A percentile compares a stretch with the other conserved stretches of the same genome.
These are phyloP conservation scores for Eleusine coracana DNA, from an alignment of 176 grass and related monocot genomes.

Conservation along the genomic window DNA sequence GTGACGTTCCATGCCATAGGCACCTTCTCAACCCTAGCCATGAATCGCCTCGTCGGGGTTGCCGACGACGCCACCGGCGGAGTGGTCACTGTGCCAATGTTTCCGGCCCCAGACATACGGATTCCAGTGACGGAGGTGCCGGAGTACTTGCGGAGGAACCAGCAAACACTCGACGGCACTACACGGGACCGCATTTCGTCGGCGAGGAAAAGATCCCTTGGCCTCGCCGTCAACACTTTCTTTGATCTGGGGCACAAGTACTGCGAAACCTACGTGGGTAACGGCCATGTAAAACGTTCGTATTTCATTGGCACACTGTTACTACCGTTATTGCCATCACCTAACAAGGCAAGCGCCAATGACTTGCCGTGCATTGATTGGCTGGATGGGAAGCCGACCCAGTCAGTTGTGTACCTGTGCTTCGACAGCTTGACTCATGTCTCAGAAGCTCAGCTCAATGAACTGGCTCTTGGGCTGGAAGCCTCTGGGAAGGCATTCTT, in stretches of 20 bases:
- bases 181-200: not conserved
- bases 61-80: too few relatives aligned
- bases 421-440: constrained; percentile 39
- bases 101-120: not conserved
- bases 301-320: constrained; percentile 44
- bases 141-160: not conserved
- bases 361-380: constrained; percentile 22
- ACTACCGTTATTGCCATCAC: not conserved
- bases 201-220: not conserved
- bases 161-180: too few relatives aligned
- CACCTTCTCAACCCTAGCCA: constrained; percentile 21
- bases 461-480: constrained; percentile 50
- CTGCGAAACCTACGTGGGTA: not conserved
- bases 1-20: not conserved
- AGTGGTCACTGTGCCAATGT: not conserved
- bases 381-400: constrained; percentile 15
- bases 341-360: not conserved
- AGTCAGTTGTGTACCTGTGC: constrained; percentile 45
- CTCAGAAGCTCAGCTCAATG: constrained; percentile 27
- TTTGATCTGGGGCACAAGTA: constrained; percentile 12
- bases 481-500: constrained; percentile 35
- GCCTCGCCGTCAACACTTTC: constrained; percentile 36
- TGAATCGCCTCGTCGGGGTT: not conserved
- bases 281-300: not conserved
- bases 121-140: constrained; percentile 32